phyloP scores from a whole-genome alignment of 1,284 basidiomycete species.

The Puccinia hordei region DNA sequence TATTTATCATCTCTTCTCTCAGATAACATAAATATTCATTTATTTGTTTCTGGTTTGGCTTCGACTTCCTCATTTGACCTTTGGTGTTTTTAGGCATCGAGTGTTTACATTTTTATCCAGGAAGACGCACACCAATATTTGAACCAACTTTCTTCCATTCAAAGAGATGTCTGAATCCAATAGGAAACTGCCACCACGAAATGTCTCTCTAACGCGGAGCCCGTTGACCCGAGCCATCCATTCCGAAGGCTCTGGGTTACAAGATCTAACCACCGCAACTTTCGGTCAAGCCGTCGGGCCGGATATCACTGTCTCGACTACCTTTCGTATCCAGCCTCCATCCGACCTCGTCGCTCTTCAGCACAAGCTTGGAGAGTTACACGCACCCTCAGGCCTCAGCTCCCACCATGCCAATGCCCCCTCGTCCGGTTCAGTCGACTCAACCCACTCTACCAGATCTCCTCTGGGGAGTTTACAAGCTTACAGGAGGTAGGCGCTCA shows the following conservation, averaged over 20 bases:
- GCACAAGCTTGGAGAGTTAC: constrained; percentile 30
- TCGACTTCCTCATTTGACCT: neutral
- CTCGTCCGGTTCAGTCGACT: neutral
- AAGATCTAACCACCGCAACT: neutral
- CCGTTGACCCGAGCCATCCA: constrained; percentile 45
- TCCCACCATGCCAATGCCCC: neutral
- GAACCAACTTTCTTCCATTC: neutral
- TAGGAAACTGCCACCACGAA: constrained; percentile 1
- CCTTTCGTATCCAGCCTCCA: constrained; percentile 31
- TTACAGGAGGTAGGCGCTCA: constrained; percentile 5
- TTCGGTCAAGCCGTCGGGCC: constrained; percentile 28
- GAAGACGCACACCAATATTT: neutral
- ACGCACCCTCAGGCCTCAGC: neutral
- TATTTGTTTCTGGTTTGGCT: no score
- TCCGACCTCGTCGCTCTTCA: constrained; percentile 28
- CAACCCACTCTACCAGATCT: neutral
- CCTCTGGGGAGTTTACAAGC: neutral
- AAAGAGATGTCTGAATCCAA: constrained; percentile 23
- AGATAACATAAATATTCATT: no score
- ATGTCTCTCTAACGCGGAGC: neutral
- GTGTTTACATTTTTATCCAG: neutral
- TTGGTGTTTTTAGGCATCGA: neutral
- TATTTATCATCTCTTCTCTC: no score
- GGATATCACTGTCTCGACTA: constrained; percentile 45
- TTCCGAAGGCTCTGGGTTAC: constrained; percentile 15